Base-by-base conservation (phyloP, 495 filamentous ascomycete species). In the Chaetomium tenue region DNA sequence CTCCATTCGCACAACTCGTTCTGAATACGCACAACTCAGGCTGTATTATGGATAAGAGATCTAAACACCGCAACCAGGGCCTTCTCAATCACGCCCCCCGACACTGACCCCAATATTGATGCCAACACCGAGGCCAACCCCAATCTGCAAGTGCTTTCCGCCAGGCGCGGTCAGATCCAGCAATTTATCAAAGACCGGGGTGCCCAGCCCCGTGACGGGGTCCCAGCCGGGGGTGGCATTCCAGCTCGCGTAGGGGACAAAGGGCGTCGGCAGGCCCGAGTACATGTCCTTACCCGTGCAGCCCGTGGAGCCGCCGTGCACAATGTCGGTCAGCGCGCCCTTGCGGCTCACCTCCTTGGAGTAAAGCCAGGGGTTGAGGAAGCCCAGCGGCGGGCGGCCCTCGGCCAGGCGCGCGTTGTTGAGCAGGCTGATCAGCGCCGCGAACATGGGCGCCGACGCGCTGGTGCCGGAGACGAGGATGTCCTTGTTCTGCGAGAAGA, bases 341-440 rank as follows among this genome's bases (percentile, higher is more conserved):
- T 20, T 20, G 48, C 33, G 33, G 33, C 75, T 20, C 46, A 52
- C 48, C 48, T 52, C 73, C 13, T 66, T 74, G 3, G 72, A 72
- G 72, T 90, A 91, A 28, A 91, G 66, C 80, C 83, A 88, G 0
- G 87, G 88, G 70, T 91, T 91, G 23, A 89, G 70, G 76, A 89
- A 91, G 0, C 89, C 89, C 62, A 91, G 72, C 0, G 81, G 70
- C 2, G 82, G 74, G 67, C 82, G 73, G 16, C 82, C 81, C 18
- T 72, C 76, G 0, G 78, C 70, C 12, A 87, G 70, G 2, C 86
- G 79, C 2, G 84, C 87, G 67, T 87, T 85, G 68, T 91, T 90
- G 37, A 91, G 78, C 25, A 90, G 77, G 0, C 79, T 78, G 22
- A 91, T 70, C 42, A 91, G 69, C 22, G 79, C 86, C 0, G 83